A percentile compares a stretch with the other conserved stretches of the same genome.
Conservation (phyloP, 2,329 filamentous ascomycete species). For the Gaeumannomyces sp. region DNA sequence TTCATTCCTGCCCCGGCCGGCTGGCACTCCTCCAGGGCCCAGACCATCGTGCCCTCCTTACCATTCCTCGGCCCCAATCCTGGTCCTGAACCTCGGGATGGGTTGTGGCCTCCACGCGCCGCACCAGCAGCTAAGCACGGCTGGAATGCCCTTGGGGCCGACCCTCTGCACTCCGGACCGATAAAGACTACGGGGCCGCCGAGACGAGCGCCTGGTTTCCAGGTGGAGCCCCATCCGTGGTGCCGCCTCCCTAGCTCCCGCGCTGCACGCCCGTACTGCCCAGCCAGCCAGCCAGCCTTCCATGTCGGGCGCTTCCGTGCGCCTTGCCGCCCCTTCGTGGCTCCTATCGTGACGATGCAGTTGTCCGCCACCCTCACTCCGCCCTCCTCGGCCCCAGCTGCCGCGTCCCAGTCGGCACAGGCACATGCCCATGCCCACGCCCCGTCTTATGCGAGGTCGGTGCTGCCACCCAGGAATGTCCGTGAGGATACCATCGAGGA, state of each 20-base stretch:
- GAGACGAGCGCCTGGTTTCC: not conserved
- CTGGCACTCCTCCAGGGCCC: too few relatives aligned
- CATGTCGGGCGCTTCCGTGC: not conserved
- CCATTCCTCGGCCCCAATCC: not conserved
- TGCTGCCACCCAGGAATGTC: conserved; percentile 1
- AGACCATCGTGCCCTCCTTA: not conserved
- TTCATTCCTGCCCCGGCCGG: too few relatives aligned
- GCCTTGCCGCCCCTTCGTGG: not conserved
- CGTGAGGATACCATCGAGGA: conserved; percentile 63
- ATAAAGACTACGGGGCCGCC: not conserved
- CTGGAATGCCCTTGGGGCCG: not conserved
- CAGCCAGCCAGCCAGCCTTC: not conserved
- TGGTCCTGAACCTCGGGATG: not conserved
- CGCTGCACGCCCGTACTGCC: not conserved
- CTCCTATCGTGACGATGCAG: not conserved
- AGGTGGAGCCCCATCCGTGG: not conserved
- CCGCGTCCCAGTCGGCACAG: not conserved
- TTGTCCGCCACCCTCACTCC: too few relatives aligned
- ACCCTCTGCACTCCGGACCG: not conserved
- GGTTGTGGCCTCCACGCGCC: not conserved
- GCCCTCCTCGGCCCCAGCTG: not conserved
- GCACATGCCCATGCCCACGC: not conserved
- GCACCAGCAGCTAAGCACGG: not conserved
- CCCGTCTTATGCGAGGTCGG: conserved; percentile 3
- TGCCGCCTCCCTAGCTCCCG: not conserved